These are phyloP conservation scores for Rhizophora mangle DNA, from an alignment of 345 rosid genomes.

Conservation along the genomic window DNA sequence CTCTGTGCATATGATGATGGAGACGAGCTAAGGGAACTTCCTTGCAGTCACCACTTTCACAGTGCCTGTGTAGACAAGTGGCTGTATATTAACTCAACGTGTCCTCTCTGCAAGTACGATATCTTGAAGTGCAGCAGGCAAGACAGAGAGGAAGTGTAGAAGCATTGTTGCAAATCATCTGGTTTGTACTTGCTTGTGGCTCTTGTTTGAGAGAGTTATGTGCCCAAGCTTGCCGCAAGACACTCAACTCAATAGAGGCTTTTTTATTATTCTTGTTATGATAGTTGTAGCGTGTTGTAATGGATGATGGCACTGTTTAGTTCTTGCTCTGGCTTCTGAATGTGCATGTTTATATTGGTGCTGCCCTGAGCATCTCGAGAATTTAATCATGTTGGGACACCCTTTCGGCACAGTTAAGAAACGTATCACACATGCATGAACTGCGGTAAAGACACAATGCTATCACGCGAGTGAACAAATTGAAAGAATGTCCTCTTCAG, in stretches of 20 bases:
- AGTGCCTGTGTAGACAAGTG: conserved; percentile 91
- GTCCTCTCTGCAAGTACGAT: conserved; percentile 97
- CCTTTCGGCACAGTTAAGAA: not conserved
- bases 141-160: conserved; percentile 64
- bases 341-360: conserved; percentile 19
- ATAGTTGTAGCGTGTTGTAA: conserved; percentile 1
- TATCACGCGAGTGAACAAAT: too few species aligned
- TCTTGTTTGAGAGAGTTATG: not conserved
- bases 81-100: conserved; percentile 80
- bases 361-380: conserved; percentile 12
- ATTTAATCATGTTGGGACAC: conserved; percentile 4
- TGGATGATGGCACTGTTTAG: conserved; percentile 11
- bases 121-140: conserved; percentile 69
- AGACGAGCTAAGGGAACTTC: conserved; percentile 84
- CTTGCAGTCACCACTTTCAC: conserved; percentile 93
- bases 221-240: too few species aligned
- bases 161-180: not conserved
- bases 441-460: too few species aligned
- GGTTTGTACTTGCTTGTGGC: not conserved
- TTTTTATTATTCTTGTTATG: conserved; percentile 2
- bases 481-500: too few species aligned
- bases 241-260: not conserved
- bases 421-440: not conserved
- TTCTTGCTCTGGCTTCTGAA: conserved; percentile 15
- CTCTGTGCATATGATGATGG: conserved; percentile 85